phyloP scores from a whole-genome alignment of 1,284 basidiomycete genomes.

The Phlebopus sp. region DNA sequence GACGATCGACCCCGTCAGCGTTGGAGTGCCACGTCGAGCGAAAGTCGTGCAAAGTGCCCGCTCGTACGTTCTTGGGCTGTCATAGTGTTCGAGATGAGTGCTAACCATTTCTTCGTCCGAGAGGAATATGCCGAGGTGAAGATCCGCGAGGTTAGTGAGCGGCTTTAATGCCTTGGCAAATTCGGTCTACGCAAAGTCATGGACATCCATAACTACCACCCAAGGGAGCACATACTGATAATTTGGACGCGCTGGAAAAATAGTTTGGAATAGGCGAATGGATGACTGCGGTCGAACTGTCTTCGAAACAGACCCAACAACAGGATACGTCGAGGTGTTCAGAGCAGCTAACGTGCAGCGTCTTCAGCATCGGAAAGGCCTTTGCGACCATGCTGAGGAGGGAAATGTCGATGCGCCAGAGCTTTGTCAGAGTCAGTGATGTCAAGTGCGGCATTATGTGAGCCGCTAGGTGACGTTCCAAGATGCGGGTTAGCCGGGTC shows the following conservation, averaged over 20 bases:
- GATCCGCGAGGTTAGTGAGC: conserved; percentile 45
- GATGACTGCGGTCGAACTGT: conserved; percentile 48
- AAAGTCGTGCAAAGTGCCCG: conserved; percentile 10
- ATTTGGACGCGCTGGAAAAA: conserved; percentile 37
- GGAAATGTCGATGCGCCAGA: conserved; percentile 52
- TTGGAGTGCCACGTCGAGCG: conserved; percentile 4
- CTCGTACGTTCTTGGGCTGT: conserved; percentile 24
- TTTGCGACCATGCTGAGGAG: conserved; percentile 47
- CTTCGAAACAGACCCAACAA: conserved; percentile 63
- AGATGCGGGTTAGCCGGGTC: conserved; percentile 22
- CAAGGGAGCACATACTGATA: conserved; percentile 46
- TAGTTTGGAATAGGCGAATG: conserved; percentile 63
- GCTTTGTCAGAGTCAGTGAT: conserved; percentile 45
- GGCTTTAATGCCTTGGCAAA: conserved; percentile 33
- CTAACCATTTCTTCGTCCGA: conserved; percentile 45
- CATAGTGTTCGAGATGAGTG: conserved; percentile 42
- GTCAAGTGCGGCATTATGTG: conserved; percentile 31
- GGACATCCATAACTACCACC: conserved; percentile 5
- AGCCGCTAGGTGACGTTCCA: conserved; percentile 13
- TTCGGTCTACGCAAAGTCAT: conserved; percentile 21
- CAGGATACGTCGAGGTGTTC: conserved; percentile 54
- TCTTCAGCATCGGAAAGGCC: conserved; percentile 42
- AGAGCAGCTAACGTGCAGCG: conserved; percentile 53
- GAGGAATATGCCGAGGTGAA: conserved; percentile 60
- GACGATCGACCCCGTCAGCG: conserved; percentile 13